phyloP scores from a whole-genome alignment of 768 basidiomycete genomes.

The Mycena epipterygia region DNA sequence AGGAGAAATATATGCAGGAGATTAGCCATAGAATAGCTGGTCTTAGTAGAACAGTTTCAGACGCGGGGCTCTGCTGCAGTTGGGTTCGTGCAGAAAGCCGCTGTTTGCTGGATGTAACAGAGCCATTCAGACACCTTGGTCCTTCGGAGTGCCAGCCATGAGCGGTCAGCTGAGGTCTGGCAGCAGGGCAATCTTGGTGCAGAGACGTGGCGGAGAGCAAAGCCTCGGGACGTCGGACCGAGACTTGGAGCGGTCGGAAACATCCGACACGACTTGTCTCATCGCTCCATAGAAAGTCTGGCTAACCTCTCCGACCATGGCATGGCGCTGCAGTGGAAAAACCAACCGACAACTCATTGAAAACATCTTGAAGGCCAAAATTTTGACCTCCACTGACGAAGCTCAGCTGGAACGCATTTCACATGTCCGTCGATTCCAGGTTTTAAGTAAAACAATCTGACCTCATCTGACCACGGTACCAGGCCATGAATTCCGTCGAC shows the following conservation, averaged over 20 bases:
- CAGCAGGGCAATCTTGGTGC: too few relatives aligned
- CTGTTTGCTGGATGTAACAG: too few relatives aligned
- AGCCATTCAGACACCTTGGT: too few relatives aligned
- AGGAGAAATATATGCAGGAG: neutral
- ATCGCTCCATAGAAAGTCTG: too few relatives aligned
- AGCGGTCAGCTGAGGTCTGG: too few relatives aligned
- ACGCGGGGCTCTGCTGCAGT: too few relatives aligned
- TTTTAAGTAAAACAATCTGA: neutral
- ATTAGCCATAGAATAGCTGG: neutral
- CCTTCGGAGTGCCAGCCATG: too few relatives aligned
- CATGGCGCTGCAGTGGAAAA: slow-evolving; percentile 82
- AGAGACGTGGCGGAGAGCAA: too few relatives aligned
- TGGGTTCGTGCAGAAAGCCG: too few relatives aligned
- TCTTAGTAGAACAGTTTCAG: neutral
- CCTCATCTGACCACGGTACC: slow-evolving; percentile 1
- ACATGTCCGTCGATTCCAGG: slow-evolving; percentile 56
- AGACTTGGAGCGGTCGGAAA: too few relatives aligned
- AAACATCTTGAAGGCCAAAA: slow-evolving; percentile 62
- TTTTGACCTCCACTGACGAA: slow-evolving; percentile 41
- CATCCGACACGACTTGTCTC: neutral
- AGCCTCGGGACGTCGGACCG: too few relatives aligned
- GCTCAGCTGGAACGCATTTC: slow-evolving; percentile 71
- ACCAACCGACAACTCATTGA: slow-evolving; percentile 81
- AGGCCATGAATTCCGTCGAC: slow-evolving; percentile 82
- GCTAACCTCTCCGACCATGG: too few relatives aligned